Base-by-base conservation (phyloP, 306 rosid species). In the Amphicarpaea edgeworthii region DNA sequence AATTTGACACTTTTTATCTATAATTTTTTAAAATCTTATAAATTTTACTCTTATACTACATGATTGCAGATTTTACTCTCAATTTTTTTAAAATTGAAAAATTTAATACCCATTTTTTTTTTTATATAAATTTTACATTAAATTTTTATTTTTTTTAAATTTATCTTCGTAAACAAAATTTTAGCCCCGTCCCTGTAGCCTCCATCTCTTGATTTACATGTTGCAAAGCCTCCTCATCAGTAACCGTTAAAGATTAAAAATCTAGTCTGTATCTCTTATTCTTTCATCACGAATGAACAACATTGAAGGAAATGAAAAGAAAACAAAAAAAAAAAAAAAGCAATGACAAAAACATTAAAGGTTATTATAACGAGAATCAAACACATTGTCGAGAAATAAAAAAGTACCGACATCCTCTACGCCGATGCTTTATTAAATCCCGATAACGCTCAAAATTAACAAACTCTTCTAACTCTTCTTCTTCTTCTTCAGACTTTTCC, bases 321-420 rank as follows among this genome's bases (percentile, higher is more conserved):
- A 70, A 23, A 72, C 30, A 28, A 28, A 2, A 28, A 28, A 28
- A 9, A 58, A 55, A 70, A 58, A 34, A 70, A 15, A 70, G 73
- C 38, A 80, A 60, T 37, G 49, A 77, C 6, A 54, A 54, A 57
- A 63, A 66, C 69, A 54, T 12, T 0, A 57, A 69, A 82, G 76
- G 64, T 70, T 62, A 49, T 49, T 53, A 85, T 72, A n/a, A 46
- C 46, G 84, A n/a, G 47, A 37, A 16, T 40, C 83, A 78, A 85
- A 82, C 76, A 73, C 83, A 49, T 75, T 65, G 77, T 80, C 76
- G 70, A 26, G 69, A 87, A 82, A 85, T 77, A 42, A 86, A 92
- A 85, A 95, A 90, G 97, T 95, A 95, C 99, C 97, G 96, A 92
- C 98, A 95, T 95, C 99, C 99, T 95, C 99, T 93, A 85, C 95